phyloP scores from a whole-genome alignment of 2,329 filamentous ascomycete species.

The Huntiella omanensis region DNA sequence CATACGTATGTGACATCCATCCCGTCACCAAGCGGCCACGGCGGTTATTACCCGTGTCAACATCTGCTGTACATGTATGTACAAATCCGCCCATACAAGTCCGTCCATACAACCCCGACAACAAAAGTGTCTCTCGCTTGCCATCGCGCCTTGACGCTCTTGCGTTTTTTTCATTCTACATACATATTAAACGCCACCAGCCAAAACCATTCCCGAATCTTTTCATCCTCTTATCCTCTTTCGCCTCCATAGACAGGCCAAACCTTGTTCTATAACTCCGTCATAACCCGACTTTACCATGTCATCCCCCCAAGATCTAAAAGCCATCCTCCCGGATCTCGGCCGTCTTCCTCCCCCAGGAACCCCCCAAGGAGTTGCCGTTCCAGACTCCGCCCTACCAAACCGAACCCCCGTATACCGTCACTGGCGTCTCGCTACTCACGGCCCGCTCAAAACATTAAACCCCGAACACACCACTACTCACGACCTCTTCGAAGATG shows the following conservation, averaged over 20 bases:
- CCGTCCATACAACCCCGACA: too few relatives aligned
- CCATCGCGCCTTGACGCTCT: too few relatives aligned
- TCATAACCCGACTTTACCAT: background rate
- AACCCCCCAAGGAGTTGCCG: slow-evolving; percentile 55
- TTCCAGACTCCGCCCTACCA: slow-evolving; percentile 56
- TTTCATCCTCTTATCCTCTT: background rate
- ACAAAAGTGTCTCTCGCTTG: too few relatives aligned
- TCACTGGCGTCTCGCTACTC: slow-evolving; percentile 60
- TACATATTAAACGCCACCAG: too few relatives aligned
- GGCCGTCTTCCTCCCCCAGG: slow-evolving; percentile 48
- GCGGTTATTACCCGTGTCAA: too few relatives aligned
- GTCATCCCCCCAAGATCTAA: slow-evolving; percentile 1
- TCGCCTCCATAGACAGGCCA: background rate
- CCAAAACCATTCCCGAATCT: too few relatives aligned
- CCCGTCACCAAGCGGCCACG: too few relatives aligned
- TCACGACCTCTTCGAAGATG: slow-evolving; percentile 63
- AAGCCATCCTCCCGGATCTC: slow-evolving; percentile 24
- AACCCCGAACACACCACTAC: slow-evolving; percentile 53
- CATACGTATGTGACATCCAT: too few relatives aligned
- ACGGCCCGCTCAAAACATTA: slow-evolving; percentile 48
- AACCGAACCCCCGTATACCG: slow-evolving; percentile 64
- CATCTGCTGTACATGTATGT: too few relatives aligned
- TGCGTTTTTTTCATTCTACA: too few relatives aligned
- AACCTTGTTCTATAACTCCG: background rate
- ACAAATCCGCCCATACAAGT: too few relatives aligned